Base-by-base conservation (phyloP, 108 stramenopile genomes). In the Cyclotella baltica region DNA sequence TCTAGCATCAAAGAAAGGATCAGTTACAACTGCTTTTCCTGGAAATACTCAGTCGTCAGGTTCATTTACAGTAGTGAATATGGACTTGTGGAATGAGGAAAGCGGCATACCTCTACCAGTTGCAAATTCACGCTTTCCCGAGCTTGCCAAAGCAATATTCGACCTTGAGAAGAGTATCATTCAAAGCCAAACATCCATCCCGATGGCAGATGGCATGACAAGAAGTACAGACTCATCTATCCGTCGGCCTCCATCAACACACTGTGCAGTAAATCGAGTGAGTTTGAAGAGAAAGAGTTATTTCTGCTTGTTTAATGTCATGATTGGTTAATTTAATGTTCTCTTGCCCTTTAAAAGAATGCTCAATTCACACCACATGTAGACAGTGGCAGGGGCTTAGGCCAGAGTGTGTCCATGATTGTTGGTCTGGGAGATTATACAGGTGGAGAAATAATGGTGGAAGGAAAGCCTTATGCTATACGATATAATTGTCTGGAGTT, bases 361-460 rank as follows among this genome's bases (percentile, higher is more conserved):
- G 96, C 96, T 28, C 88, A 89, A 87, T 98, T 98, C 59, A 88
- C 80, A 27, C 97, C 97, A 20, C 97, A 98, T 77, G 92, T 94
- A 20, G 96, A 96, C 65, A 95, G 88, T 55, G 97, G 97, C 3
- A 63, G 86, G 31, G 97, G 97, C 3, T 75, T 73, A 43, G 96
- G 94, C 20, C 93, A 98, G 80, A 92, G 82, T 25, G 43, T 83
- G 11, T 90, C 90, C 36, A 86, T 95, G 75, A 96, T 98, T 62
- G 97, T 98, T 35, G 96, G 92, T 4, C 78, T 98, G 5, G 97
- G 97, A 8, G 86, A 96, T 59, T 98, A 92, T 77, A 48, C 29
- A 9, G 96, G 93, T 18, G 97, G 97, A 0, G 93, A 96, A 37
- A 57, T 92, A 5, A 63, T 85, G 0, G 92, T 98, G 8, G 97